Evolutionary conservation across 2,329 filamentous ascomycete genomes (phyloP), one percentile per base, ranked within the genome.

Genomic region (Talaromyces verruculosus): DNA sequence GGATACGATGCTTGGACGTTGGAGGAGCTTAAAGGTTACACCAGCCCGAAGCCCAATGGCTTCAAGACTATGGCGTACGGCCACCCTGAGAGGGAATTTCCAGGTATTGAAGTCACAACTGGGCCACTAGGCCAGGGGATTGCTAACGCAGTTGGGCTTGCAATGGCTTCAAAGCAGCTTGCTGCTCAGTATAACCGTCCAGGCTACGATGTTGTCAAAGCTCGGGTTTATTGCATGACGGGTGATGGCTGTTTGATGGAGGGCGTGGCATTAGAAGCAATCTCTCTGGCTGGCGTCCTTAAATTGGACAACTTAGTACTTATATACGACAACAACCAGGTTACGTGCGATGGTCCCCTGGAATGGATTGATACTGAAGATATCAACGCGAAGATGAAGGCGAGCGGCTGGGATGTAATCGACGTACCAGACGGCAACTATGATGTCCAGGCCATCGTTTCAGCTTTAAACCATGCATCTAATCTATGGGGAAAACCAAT

Each of bases 101-200:
- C 84, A 39, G 84, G 84, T 6, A 81, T 87, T 64, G 84, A 88
- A 74, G 83, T 88, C 4, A 87, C 85, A 0, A 88, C 86, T 0
- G 85, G 85, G 0, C 85, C 85, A 3, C 76, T 88, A 0, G 85
- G 86, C 0, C 85, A 88, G 69, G 86, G 85, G 13, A 78, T 88
- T n/a, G 83, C 85, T 22, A 88, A 88, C 68, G 84, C 85, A 0
- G 85, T 88, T 7, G 85, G 86, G 8, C 74, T 87, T 28, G 85
- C 86, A 11, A 84, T 87, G 71, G 85, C 85, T 0, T 80, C 81
- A 2, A 87, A 86, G 75, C 81, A 87, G 67, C 78, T 87, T 3
- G 83, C 79, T 0, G 83, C 84, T 0, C 82, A 76, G 0, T 88
- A 83, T 74, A 87, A 87, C 74, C 75, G 74, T 35, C 83, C 83